Percentiles rank a stretch among this genome's conserved stretches.
Evolutionary conservation across 2,329 filamentous ascomycete species (phyloP).

Genomic region (Venturia oleaginea): DNA sequence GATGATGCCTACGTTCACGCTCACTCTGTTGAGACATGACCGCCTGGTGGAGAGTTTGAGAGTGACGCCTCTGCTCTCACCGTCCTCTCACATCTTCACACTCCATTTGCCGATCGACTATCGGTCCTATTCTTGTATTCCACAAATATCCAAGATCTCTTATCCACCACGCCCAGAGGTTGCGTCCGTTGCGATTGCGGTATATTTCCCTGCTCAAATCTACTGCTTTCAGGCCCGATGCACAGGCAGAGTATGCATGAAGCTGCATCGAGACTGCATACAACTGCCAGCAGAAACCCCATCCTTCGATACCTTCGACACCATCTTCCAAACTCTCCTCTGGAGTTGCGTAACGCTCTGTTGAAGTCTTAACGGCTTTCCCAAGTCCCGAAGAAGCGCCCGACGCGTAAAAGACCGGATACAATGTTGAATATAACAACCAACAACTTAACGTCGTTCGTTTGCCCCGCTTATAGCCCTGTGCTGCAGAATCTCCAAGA

Average conservation of each 20-base stretch:
- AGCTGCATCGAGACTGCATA: background rate
- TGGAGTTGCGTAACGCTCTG: background rate
- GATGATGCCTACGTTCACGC: background rate
- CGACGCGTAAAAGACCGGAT: background rate
- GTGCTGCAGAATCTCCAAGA: slow-evolving; percentile 2
- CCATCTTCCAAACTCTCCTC: background rate
- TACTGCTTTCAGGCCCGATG: background rate
- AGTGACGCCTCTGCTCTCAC: background rate
- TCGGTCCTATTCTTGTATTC: background rate
- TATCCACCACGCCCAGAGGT: background rate
- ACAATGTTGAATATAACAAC: background rate
- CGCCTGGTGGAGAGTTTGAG: background rate
- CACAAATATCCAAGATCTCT: background rate
- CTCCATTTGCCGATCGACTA: background rate
- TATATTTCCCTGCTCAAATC: background rate
- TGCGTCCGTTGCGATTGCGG: background rate
- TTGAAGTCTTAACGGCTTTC: slow-evolving; percentile 4
- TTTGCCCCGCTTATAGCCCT: background rate
- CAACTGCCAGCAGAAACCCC: background rate
- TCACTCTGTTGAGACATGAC: background rate
- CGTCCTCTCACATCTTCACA: background rate
- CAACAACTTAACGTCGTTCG: background rate
- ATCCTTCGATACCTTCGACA: background rate
- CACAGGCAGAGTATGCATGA: background rate
- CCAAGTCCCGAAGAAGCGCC: background rate